A percentile compares a stretch with the other conserved stretches of the same genome.
Conservation (phyloP, 768 basidiomycete genomes). For the Pleurotus eryngii region DNA sequence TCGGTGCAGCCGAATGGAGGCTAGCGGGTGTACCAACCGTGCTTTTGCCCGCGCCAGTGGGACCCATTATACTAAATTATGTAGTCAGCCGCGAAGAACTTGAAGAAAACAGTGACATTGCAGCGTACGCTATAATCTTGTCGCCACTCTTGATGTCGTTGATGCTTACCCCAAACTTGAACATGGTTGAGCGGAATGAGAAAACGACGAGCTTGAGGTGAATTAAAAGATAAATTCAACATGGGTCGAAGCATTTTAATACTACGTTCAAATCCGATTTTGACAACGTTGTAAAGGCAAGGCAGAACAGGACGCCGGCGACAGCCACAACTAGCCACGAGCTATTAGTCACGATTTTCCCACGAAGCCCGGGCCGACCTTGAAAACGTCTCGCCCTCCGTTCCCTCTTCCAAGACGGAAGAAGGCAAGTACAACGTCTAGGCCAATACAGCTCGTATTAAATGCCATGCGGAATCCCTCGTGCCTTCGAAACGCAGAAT, state of each 20-base stretch:
- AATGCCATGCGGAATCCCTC: conserved; percentile 22
- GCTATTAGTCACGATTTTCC: no score
- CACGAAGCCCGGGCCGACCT: no score
- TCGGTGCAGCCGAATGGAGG: not conserved
- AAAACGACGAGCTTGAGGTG: no score
- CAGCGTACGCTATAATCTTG: not conserved
- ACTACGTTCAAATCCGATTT: no score
- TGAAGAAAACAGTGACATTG: not conserved
- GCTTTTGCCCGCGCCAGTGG: conserved; percentile 28
- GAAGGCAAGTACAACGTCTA: no score
- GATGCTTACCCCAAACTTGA: not conserved
- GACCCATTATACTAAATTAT: conserved; percentile 24
- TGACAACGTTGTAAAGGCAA: no score
- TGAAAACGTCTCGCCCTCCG: no score
- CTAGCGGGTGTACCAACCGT: conserved; percentile 15
- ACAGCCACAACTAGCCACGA: no score
- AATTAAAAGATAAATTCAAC: no score
- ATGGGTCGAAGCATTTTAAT: no score
- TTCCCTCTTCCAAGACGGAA: no score
- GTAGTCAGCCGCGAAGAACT: not conserved
- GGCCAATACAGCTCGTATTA: not conserved
- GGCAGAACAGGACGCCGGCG: no score
- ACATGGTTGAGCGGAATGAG: not conserved
- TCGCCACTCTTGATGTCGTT: not conserved
- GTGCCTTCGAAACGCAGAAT: conserved; percentile 31